Evolutionary conservation across 805 yeast genomes (phyloP).

Genomic region (Ogataea wickerhamii): DNA sequence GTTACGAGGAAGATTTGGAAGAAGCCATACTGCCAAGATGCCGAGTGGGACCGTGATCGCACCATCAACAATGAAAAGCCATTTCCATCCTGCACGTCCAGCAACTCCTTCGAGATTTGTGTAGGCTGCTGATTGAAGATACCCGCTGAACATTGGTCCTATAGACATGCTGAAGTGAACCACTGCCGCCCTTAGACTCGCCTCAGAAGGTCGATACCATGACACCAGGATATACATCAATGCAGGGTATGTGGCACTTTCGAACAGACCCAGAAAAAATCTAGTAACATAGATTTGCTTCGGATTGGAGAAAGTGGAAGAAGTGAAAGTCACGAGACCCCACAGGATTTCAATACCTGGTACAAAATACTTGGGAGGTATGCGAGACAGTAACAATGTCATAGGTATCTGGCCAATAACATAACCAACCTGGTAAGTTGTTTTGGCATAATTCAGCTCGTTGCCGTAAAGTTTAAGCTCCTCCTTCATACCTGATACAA

Average conservation of each 20-base stretch:
- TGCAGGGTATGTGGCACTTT: slow-evolving; percentile 48
- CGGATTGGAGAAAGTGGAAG: slow-evolving; percentile 45
- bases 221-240: slow-evolving; percentile 41
- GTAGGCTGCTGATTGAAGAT: slow-evolving; percentile 52
- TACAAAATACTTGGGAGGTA: slow-evolving; percentile 48
- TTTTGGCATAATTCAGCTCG: slow-evolving; percentile 55
- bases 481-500: slow-evolving; percentile 56
- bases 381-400: slow-evolving; percentile 49
- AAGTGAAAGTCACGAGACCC: slow-evolving; percentile 58
- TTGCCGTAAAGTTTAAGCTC: slow-evolving; percentile 55
- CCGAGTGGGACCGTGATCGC: slow-evolving; percentile 53
- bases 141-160: slow-evolving; percentile 57
- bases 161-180: slow-evolving; percentile 33
- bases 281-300: slow-evolving; percentile 54
- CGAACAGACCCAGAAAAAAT: slow-evolving; percentile 62
- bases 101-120: slow-evolving; percentile 40
- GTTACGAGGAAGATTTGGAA: slow-evolving; percentile 60
- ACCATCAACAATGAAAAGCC: slow-evolving; percentile 64
- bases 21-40: slow-evolving; percentile 46
- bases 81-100: slow-evolving; percentile 57
- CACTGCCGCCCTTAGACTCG: slow-evolving; percentile 37
- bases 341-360: slow-evolving; percentile 59
- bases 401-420: slow-evolving; percentile 59
- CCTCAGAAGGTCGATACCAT: slow-evolving; percentile 37
- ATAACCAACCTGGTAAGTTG: slow-evolving; percentile 53